These are phyloP conservation scores for Arthroderma sp. DNA, from an alignment of 2,329 filamentous ascomycete species.

Conservation along the genomic window DNA sequence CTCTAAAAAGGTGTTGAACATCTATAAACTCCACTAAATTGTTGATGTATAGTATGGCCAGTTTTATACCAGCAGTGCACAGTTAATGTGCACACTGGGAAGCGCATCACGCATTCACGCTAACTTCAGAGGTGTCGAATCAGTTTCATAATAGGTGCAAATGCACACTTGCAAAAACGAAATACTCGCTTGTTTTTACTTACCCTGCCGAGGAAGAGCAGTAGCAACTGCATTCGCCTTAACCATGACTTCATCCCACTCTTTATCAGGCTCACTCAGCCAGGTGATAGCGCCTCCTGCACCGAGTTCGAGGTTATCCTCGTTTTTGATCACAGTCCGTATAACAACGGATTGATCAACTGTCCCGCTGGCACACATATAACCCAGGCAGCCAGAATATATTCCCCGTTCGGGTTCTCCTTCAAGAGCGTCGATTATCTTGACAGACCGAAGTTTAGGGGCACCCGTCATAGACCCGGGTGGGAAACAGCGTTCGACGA, in stretches of 20 bases:
- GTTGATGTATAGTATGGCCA: not conserved
- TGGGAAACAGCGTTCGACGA: conserved; percentile 41
- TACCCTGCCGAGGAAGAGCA: conserved; percentile 18
- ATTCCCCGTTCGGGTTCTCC: conserved; percentile 48
- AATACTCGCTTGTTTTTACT: conserved; percentile 18
- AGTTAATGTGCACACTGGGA: not conserved
- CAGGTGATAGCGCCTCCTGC: conserved; percentile 85
- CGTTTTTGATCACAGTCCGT: conserved; percentile 55
- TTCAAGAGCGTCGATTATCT: conserved; percentile 64
- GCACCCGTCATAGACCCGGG: conserved; percentile 95
- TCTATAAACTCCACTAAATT: not conserved
- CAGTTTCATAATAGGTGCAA: too few species aligned
- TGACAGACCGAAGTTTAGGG: conserved; percentile 83
- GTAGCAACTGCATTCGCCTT: conserved; percentile 46
- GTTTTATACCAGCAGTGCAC: too few species aligned
- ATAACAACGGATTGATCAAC: conserved; percentile 92
- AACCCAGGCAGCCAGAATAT: conserved; percentile 82
- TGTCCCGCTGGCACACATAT: conserved; percentile 71
- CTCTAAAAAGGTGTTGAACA: conserved; percentile 20
- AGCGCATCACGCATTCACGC: not conserved
- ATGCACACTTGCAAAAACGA: not conserved
- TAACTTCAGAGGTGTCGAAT: not conserved
- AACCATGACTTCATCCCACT: conserved; percentile 82
- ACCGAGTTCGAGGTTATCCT: conserved; percentile 45
- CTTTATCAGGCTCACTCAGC: conserved; percentile 64